These are phyloP conservation scores for Ceraceosorus bombacis DNA, from an alignment of 1,284 basidiomycete genomes.

Conservation along the genomic window DNA sequence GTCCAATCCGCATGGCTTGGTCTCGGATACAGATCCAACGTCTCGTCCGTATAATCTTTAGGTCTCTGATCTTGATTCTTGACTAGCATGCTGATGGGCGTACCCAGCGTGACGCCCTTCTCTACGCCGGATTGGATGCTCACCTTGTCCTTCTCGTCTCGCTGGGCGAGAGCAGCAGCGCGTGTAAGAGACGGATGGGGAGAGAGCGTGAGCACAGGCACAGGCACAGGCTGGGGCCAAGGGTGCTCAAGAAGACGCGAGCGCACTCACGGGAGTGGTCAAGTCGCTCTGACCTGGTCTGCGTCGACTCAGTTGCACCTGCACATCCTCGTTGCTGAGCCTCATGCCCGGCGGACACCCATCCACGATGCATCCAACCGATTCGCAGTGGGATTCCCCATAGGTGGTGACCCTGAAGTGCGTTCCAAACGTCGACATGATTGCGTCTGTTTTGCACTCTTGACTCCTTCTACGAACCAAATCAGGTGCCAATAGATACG, in stretches of 20 bases:
- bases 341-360: constrained; percentile 87
- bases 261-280: constrained; percentile 63
- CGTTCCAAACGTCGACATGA: constrained; percentile 86
- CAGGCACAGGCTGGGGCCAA: too few species aligned
- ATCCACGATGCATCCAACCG: constrained; percentile 94
- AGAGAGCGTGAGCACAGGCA: too few species aligned
- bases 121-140: constrained; percentile 90
- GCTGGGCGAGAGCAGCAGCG: constrained; percentile 5
- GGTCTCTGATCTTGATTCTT: constrained; percentile 98
- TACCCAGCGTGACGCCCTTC: constrained; percentile 88
- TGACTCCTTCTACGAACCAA: too few species aligned
- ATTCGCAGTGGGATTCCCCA: constrained; percentile 94
- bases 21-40: constrained; percentile 81
- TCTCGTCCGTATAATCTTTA: constrained; percentile 90
- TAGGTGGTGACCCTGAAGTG: constrained; percentile 92
- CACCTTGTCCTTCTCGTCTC: constrained; percentile 93
- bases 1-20: constrained; percentile 98
- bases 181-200: too few species aligned
- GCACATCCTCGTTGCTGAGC: constrained; percentile 75
- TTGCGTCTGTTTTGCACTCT: constrained; percentile 4
- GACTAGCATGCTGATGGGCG: constrained; percentile 89
- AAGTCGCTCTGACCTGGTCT: constrained; percentile 93
- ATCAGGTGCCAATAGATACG: too few species aligned
- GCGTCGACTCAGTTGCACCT: constrained; percentile 80
- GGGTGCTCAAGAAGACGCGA: too few species aligned